A percentile compares a stretch with the other conserved stretches of the same genome.
phyloP scores from a whole-genome alignment of 345 rosid genomes.

The Hibiscus mutabilis region DNA sequence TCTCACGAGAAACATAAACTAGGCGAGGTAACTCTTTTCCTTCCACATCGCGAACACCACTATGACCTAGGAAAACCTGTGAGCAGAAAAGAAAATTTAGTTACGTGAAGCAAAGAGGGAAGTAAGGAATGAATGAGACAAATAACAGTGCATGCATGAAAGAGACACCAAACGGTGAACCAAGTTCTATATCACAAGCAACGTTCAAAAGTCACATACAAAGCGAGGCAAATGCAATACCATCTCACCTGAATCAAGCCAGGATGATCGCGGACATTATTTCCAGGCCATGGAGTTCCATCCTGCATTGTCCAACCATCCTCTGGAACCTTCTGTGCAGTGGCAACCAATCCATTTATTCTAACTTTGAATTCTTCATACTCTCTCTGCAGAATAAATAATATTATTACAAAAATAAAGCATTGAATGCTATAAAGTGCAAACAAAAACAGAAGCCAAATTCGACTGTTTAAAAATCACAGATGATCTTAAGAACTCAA shows the following conservation, averaged over 20 bases:
- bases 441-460: not conserved
- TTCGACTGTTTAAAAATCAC: not conserved
- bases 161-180: too few species aligned
- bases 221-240: not conserved
- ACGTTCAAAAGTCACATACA: not conserved
- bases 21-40: conserved; percentile 82
- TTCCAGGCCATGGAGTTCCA: conserved; percentile 99
- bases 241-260: conserved; percentile 96
- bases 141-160: not conserved
- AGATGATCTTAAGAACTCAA: not conserved
- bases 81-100: conserved; percentile 7
- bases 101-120: not conserved
- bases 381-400: conserved; percentile 62
- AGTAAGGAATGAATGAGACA: not conserved
- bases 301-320: conserved; percentile 99
- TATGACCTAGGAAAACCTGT: conserved; percentile 89
- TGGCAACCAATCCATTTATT: conserved; percentile 87
- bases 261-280: conserved; percentile 86
- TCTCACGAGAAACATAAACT: conserved; percentile 98
- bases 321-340: conserved; percentile 95
- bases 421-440: not conserved
- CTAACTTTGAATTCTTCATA: conserved; percentile 92
- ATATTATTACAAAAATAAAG: not conserved
- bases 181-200: too few species aligned
- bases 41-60: conserved; percentile 66